Evolutionary conservation across 331 rosid species (phyloP).

Genomic region (Rosa hybrid): DNA sequence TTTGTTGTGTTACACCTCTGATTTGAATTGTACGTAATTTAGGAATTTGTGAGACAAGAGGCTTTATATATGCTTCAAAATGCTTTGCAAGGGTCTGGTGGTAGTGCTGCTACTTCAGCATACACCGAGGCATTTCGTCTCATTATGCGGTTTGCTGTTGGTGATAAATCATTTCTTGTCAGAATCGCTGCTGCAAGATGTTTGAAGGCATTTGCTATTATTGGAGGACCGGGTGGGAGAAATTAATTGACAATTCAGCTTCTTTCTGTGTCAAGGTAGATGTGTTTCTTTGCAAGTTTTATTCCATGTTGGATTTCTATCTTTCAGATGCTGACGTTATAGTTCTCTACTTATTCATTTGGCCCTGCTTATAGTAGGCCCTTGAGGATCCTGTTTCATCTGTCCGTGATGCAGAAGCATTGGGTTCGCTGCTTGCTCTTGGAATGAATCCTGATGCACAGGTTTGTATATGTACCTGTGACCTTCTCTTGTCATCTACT

Average conservation of each 20-base stretch:
- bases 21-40: slow-evolving; percentile 25
- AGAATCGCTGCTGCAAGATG: slow-evolving; percentile 99
- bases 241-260: slow-evolving; percentile 83
- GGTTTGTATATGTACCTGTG: slow-evolving; percentile 46
- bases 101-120: slow-evolving; percentile 79
- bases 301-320: slow-evolving; percentile 18
- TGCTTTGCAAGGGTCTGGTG: slow-evolving; percentile 94
- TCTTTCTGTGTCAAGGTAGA: slow-evolving; percentile 87
- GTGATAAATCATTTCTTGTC: slow-evolving; percentile 89
- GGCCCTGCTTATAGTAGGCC: slow-evolving; percentile 58
- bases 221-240: slow-evolving; percentile 94
- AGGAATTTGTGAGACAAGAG: slow-evolving; percentile 97
- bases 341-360: slow-evolving; percentile 32
- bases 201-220: slow-evolving; percentile 80
- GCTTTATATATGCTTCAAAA: slow-evolving; percentile 84
- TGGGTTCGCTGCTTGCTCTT: slow-evolving; percentile 97
- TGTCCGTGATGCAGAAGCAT: slow-evolving; percentile 93
- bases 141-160: slow-evolving; percentile 69
- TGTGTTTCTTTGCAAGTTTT: slow-evolving; percentile 37
- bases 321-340: slow-evolving; percentile 23
- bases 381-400: slow-evolving; percentile 91
- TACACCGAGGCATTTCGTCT: slow-evolving; percentile 89
- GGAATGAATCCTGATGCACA: slow-evolving; percentile 97
- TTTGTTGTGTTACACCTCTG: background rate
- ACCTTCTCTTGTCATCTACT: background rate